A percentile compares a stretch with the other conserved stretches of the same genome.
These are phyloP conservation scores for Zygosaccharomyces pseudorouxii DNA, from an alignment of 805 yeast species.

Conservation along the genomic window DNA sequence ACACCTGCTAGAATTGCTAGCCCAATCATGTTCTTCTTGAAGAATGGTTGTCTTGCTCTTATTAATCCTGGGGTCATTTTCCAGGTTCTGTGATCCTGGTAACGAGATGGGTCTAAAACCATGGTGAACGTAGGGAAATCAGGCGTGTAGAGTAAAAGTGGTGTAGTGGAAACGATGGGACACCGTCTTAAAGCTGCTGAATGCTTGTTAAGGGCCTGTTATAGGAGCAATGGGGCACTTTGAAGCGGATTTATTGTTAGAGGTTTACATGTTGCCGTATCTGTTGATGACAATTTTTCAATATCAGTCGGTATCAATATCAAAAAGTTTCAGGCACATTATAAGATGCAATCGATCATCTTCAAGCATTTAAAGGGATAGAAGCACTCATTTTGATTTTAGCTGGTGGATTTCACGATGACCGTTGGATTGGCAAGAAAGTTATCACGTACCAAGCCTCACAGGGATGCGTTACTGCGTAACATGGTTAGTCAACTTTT, in stretches of 20 bases:
- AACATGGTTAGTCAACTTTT: slow-evolving; percentile 64
- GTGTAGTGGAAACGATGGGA: not conserved
- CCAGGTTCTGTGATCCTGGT: slow-evolving; percentile 63
- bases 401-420: slow-evolving; percentile 15
- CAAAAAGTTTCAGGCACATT: not conserved
- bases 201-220: not conserved
- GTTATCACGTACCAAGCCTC: slow-evolving; percentile 43
- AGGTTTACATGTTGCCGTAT: not conserved
- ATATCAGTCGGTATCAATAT: not conserved
- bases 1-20: slow-evolving; percentile 57
- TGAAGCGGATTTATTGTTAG: not conserved
- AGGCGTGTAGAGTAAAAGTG: not conserved
- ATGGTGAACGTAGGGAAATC: slow-evolving; percentile 4
- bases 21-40: slow-evolving; percentile 66
- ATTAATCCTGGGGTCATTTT: slow-evolving; percentile 92
- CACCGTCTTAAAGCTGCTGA: not conserved
- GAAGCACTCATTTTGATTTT: not conserved
- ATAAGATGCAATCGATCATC: not conserved
- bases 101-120: slow-evolving; percentile 39
- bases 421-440: slow-evolving; percentile 32
- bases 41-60: slow-evolving; percentile 84
- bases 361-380: not conserved
- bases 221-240: not conserved
- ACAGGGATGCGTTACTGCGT: slow-evolving; percentile 52
- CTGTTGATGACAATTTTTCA: not conserved